phyloP scores from a whole-genome alignment of 306 rosid genomes.

The Dryas octopetala region DNA sequence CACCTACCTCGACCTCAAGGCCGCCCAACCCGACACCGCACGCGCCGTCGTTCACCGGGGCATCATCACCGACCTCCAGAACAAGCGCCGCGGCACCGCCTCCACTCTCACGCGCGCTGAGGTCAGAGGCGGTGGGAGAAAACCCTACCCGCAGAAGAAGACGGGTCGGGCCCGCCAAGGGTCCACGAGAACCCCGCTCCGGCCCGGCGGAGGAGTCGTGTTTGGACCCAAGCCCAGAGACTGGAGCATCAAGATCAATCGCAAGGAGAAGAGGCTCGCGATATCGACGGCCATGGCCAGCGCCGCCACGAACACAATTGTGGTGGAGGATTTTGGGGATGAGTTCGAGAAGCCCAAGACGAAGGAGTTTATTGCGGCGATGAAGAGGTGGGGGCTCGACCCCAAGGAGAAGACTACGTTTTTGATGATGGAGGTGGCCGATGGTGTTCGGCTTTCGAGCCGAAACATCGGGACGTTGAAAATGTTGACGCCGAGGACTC shows the following conservation, averaged over 20 bases:
- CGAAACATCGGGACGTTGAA: conserved; percentile 79
- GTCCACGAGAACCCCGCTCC: conserved; percentile 71
- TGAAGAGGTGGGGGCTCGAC: conserved; percentile 92
- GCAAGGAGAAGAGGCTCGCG: conserved; percentile 86
- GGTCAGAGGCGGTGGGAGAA: conserved; percentile 82
- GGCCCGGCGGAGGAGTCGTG: conserved; percentile 86
- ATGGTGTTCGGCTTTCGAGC: conserved; percentile 67
- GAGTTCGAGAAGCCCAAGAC: conserved; percentile 83
- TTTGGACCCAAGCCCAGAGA: conserved; percentile 94
- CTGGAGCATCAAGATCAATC: conserved; percentile 82
- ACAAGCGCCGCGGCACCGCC: conserved; percentile 97
- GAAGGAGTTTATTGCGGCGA: conserved; percentile 74
- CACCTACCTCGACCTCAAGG: conserved; percentile 60
- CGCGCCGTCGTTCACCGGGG: conserved; percentile 96
- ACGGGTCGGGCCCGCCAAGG: conserved; percentile 87
- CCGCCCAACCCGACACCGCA: conserved; percentile 77
- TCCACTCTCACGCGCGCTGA: conserved; percentile 85
- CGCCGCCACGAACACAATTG: conserved; percentile 67
- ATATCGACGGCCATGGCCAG: conserved; percentile 84
- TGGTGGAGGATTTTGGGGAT: conserved; percentile 74
- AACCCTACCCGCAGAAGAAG: conserved; percentile 83
- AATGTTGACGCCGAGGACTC: conserved; percentile 83
- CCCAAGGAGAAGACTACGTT: conserved; percentile 74
- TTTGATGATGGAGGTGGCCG: conserved; percentile 64
- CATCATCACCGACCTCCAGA: conserved; percentile 76